These are phyloP conservation scores for Umbelopsis ramanniana DNA, from an alignment of 192 early-diverging fungal species.

Conservation along the genomic window DNA sequence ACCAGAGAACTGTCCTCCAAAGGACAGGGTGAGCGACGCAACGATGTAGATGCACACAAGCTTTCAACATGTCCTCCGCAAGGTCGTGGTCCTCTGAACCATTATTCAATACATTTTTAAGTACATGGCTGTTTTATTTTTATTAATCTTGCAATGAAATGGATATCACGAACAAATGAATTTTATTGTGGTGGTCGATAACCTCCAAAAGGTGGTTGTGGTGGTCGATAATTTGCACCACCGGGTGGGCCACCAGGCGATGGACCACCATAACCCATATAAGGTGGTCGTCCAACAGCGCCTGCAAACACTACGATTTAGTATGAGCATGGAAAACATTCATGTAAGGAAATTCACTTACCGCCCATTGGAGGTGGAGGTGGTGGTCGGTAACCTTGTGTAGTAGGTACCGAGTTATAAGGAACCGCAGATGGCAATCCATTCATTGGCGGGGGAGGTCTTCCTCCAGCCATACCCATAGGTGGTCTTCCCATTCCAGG, in stretches of 20 bases:
- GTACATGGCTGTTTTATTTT: too few relatives aligned
- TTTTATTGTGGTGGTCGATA: conserved; percentile 15
- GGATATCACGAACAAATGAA: neutral
- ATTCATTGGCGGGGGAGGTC: conserved; percentile 16
- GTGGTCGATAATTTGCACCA: conserved; percentile 8
- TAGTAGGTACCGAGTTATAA: conserved; percentile 15
- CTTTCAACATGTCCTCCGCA: too few relatives aligned
- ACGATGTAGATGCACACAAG: too few relatives aligned
- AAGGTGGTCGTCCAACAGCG: neutral
- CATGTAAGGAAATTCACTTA: neutral
- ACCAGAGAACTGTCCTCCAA: too few relatives aligned
- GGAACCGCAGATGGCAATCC: conserved; percentile 15
- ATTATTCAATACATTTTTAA: too few relatives aligned
- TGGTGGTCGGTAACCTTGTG: conserved; percentile 9
- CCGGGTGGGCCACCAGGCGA: conserved; percentile 7
- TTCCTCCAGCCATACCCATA: conserved; percentile 18
- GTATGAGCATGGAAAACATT: neutral
- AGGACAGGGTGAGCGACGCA: too few relatives aligned
- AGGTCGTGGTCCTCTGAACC: too few relatives aligned
- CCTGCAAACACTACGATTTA: neutral
- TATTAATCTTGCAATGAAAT: neutral
- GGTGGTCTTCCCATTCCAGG: conserved; percentile 7
- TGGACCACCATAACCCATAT: conserved; percentile 15
- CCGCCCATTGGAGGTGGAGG: conserved; percentile 34
- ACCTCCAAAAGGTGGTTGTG: conserved; percentile 9